These are phyloP conservation scores for Glycine latifolia DNA, from an alignment of 306 rosid species.

Conservation along the genomic window DNA sequence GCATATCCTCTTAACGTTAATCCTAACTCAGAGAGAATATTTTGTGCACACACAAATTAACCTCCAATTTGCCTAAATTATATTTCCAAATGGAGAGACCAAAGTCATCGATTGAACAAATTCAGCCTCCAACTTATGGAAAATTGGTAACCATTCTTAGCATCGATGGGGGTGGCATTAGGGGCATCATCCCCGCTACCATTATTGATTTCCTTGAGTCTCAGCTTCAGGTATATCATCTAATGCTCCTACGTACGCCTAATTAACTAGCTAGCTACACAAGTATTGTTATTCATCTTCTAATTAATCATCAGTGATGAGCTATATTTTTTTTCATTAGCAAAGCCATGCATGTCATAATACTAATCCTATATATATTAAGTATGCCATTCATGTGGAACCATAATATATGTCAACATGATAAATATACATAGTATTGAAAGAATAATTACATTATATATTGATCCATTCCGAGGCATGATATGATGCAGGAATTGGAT, in stretches of 20 bases:
- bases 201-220: slow-evolving; percentile 70
- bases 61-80: not conserved
- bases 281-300: too few relatives aligned
- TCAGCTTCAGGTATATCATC: slow-evolving; percentile 59
- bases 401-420: too few relatives aligned
- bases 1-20: not conserved
- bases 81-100: slow-evolving; percentile 37
- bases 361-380: too few relatives aligned
- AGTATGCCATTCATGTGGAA: too few relatives aligned
- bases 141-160: slow-evolving; percentile 69
- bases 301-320: too few relatives aligned
- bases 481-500: slow-evolving; percentile 59
- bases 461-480: not conserved
- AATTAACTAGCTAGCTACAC: too few relatives aligned
- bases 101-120: slow-evolving; percentile 39
- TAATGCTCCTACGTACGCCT: too few relatives aligned
- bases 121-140: slow-evolving; percentile 69
- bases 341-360: too few relatives aligned
- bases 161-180: slow-evolving; percentile 75
- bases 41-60: slow-evolving; percentile 16
- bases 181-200: slow-evolving; percentile 72
- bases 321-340: too few relatives aligned
- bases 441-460: too few relatives aligned
- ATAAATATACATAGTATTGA: too few relatives aligned
- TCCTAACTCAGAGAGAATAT: not conserved